Conservation (phyloP, 768 basidiomycete genomes). For the Daedaleopsis sinensis region DNA sequence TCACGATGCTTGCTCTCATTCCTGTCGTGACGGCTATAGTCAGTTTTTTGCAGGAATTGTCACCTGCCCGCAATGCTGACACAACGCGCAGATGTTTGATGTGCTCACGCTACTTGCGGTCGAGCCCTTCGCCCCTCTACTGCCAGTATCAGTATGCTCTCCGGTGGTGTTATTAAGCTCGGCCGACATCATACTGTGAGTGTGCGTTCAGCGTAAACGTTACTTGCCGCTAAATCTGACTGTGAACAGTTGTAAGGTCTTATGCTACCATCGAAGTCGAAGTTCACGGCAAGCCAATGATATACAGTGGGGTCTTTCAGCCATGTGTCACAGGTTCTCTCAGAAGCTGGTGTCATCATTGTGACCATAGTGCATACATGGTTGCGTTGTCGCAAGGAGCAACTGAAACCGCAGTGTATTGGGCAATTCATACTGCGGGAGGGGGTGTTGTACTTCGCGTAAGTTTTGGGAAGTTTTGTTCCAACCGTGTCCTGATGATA, state of each 20-base stretch:
- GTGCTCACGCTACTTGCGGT: not conserved
- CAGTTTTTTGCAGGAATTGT: not conserved
- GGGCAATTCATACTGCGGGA: not conserved
- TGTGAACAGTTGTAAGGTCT: not conserved
- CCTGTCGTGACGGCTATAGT: not conserved
- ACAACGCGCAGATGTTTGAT: not conserved
- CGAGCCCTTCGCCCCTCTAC: not conserved
- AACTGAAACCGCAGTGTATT: not conserved
- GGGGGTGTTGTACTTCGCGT: not conserved
- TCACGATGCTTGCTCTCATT: not conserved
- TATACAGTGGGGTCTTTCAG: not conserved
- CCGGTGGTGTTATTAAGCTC: not conserved
- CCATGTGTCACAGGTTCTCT: not conserved
- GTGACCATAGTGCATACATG: not conserved
- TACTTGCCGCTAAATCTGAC: not conserved
- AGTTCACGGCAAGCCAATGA: not conserved
- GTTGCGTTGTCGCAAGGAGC: not conserved
- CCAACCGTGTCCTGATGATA: no score
- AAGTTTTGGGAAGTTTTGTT: not conserved
- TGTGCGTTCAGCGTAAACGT: not conserved
- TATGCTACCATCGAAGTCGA: not conserved
- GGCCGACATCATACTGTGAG: not conserved
- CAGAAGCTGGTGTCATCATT: slow-evolving; percentile 1
- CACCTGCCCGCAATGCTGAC: not conserved
- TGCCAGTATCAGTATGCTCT: not conserved